Evolutionary conservation across 2,329 filamentous ascomycete species (phyloP), one percentile per base, ranked within the genome.

Genomic region (Epichloe scottii): DNA sequence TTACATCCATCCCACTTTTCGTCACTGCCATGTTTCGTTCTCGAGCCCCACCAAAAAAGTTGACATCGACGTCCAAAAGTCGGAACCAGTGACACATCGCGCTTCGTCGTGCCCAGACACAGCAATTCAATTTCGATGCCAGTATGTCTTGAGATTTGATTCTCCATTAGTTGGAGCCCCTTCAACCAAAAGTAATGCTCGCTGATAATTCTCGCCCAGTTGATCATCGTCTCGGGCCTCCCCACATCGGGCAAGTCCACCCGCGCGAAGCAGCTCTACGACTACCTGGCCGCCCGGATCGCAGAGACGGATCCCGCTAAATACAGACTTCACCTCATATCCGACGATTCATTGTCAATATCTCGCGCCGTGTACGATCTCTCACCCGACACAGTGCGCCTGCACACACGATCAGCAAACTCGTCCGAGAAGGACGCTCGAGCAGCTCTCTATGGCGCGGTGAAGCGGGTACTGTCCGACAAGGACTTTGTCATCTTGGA

Each of bases 351-450:
- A 4, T 78, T 89, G 42, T 81, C 81, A 43, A 81, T 90, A 51
- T 72, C 81, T 3, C 84, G 86, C 53, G 63, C 75, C 51, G 86
- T 87, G 41, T 91, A 91, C 71, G 80, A 84, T 60, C 74, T 84
- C 40, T 79, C 77, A 2, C 68, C 71, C 4, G 60, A 64, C 2
- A 65, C 66, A 19, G 68, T 81, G 21, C 75, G 75, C 3, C 74
- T 73, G 4, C 79, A 84, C 60, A 75, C 77, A 35, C 80, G 85
- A 54, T 85, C 84, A 26, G 85, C 86, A 52, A 86, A 86, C 59
- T 77, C 80, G 26, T 77, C 82, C 1, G 87, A 94, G 63, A 94
- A 94, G 66, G 85, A 91, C 68, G 87, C 87, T 1, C 80, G 87
- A 26, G 87, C 87, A 2, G 76, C 81, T 41, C 74, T 88, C 51